Base-by-base conservation (phyloP, 495 filamentous ascomycete genomes). In the Talaromyces proteolyticus region DNA sequence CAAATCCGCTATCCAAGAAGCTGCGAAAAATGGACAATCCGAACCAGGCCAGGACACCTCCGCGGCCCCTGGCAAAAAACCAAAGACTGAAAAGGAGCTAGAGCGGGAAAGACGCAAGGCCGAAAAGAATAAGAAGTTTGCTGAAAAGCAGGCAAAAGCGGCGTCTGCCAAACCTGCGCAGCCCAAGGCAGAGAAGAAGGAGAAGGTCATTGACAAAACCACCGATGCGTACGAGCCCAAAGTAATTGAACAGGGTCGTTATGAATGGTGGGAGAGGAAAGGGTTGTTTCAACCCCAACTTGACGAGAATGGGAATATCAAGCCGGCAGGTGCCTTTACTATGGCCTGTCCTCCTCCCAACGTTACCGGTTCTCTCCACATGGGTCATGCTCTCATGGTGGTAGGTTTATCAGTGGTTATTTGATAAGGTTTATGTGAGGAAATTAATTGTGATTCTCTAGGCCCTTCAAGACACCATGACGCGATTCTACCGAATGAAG, bases 381-480 rank as follows among this genome's bases (percentile, higher is more conserved):
- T 84, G 67, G 85, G 85, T 16, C 85, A 89, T 66, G 85, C 85
- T 21, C 69, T 88, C 44, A 77, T 47, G 44, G 44, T 47, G 44
- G 44, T 47, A 47, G 4, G 44, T 47, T 45, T 64, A 21, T 67
- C 10, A 8, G 16, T 7, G 6, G 19, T 1, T 1, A 36, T 6
- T n/a, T n/a, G 17, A n/a, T n/a, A n/a, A n/a, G n/a, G 25, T 47
- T 37, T 81, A 82, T 51, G 81, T 82, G 2, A 87, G 82, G 58
- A 87, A 92, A 67, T 68, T 91, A 51, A 79, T 79, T 36, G 78
- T 73, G 49, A 87, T 87, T 18, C 82, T 75, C 52, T 86, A 83
- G 65, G 90, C 87, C 58, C 87, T 91, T 60, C 87, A 91, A 65
- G 88, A 91, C 60, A 74, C 84, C 10, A 73, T 92, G 67, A 87